phyloP scores from a whole-genome alignment of 2,329 filamentous ascomycete genomes.

The Neophaeococcomyces mojaviensis region DNA sequence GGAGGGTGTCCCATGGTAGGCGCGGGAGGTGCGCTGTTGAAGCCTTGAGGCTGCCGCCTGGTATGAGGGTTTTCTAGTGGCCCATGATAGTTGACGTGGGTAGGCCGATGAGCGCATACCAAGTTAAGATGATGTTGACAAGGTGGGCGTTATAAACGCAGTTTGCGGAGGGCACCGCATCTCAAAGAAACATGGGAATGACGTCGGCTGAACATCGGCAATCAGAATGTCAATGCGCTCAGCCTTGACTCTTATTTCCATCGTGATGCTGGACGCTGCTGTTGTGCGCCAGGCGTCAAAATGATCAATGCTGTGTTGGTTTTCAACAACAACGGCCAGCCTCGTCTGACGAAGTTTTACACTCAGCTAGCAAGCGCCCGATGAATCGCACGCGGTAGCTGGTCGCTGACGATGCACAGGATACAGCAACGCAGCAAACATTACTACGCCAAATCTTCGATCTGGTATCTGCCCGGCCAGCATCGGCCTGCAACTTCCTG shows the following conservation, averaged over 20 bases:
- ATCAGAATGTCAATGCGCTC: no score
- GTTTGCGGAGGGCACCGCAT: no score
- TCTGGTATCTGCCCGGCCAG: slow-evolving; percentile 81
- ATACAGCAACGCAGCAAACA: slow-evolving; percentile 93
- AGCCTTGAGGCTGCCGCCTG: no score
- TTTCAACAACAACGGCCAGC: slow-evolving; percentile 97
- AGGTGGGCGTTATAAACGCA: no score
- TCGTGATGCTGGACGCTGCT: not conserved
- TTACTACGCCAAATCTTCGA: slow-evolving; percentile 96
- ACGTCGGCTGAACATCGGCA: no score
- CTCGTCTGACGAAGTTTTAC: slow-evolving; percentile 96
- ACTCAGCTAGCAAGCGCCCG: slow-evolving; percentile 68
- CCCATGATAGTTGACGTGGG: no score
- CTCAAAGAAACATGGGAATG: no score
- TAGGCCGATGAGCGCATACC: no score
- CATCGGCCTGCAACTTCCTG: slow-evolving; percentile 95
- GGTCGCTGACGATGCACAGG: slow-evolving; percentile 47
- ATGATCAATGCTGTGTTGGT: slow-evolving; percentile 99
- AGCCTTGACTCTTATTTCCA: no score
- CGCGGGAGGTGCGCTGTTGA: no score
- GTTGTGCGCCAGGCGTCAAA: slow-evolving; percentile 13
- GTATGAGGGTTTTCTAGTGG: no score
- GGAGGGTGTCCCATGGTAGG: not conserved
- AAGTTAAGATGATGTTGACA: no score
- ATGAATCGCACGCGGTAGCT: not conserved